Percentiles rank a stretch among this genome's conserved stretches.
These are phyloP conservation scores for Omphalotus olearius DNA, from an alignment of 1,284 basidiomycete genomes.

Conservation along the genomic window DNA sequence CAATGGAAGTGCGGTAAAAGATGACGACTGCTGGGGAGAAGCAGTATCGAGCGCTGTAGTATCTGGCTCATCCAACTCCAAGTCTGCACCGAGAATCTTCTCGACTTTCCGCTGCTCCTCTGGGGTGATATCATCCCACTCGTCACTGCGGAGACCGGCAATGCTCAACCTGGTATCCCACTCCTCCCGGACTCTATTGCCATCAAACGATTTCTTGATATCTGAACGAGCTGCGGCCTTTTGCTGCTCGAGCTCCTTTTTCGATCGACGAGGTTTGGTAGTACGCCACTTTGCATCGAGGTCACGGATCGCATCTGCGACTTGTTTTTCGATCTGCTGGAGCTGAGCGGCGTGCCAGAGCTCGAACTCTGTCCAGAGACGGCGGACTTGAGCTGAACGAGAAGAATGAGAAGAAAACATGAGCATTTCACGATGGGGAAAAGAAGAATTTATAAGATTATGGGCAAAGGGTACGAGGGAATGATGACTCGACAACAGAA, in stretches of 20 bases:
- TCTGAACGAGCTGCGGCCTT: conserved; percentile 8
- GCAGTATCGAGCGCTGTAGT: not conserved
- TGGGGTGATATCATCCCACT: conserved; percentile 15
- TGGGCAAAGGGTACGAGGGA: conserved; percentile 9
- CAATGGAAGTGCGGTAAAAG: not conserved
- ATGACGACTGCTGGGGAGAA: not conserved
- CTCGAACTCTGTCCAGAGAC: conserved; percentile 13
- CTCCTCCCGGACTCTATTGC: conserved; percentile 13
- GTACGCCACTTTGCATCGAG: conserved; percentile 8
- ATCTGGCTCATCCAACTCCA: conserved; percentile 11
- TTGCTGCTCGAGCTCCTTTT: conserved; percentile 11
- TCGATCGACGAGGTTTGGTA: conserved; percentile 2
- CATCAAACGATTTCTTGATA: conserved; percentile 8
- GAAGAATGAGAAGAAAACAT: not conserved
- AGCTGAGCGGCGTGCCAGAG: conserved; percentile 11
- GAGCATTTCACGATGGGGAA: not conserved
- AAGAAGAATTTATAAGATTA: not conserved
- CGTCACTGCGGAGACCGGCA: conserved; percentile 11
- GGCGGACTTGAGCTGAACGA: conserved; percentile 8
- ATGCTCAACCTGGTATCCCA: conserved; percentile 13
- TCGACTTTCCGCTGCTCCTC: conserved; percentile 13
- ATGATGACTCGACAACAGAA: not conserved
- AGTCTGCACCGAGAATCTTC: conserved; percentile 14
- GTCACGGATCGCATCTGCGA: conserved; percentile 2
- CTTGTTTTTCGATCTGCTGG: conserved; percentile 5